Base-by-base conservation (phyloP, 768 basidiomycete species). In the Mycena filopes region DNA sequence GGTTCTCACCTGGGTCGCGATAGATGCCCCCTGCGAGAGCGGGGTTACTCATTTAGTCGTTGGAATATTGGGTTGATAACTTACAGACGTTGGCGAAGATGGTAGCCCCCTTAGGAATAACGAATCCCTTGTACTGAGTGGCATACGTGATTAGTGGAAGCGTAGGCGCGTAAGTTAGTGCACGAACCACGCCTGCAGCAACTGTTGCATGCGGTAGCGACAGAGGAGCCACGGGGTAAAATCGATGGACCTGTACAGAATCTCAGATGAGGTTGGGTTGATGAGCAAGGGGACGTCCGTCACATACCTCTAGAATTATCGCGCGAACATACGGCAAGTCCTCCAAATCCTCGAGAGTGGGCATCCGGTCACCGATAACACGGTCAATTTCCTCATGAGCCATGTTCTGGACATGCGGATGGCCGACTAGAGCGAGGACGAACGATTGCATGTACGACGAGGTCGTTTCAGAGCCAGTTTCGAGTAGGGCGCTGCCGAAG, bases 391-490 rank as follows among this genome's bases (percentile, higher is more conserved):
- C 36, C 16, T 38, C 36, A 16, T 38, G 36, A 8, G 36, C 36
- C n/a, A n/a, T n/a, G n/a, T 42, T 45, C 45, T 76, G 74, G 3
- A 54, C 71, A 3, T 78, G 63, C 1, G 75, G 77, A 55, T 68
- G 70, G 18, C 68, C 57, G 10, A 71, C 53, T 60, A 78, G 61
- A 16, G 65, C 62, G 13, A 75, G 55, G 31, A 76, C 38, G 49
- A 78, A 64, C 29, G 63, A 63, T 40, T 74, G 72, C 8, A 75
- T 54, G 26, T 36, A 60, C 4, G 68, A 25, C 10, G 76, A 74
- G 25, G 74, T 74, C 6, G 78, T 78, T 55, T 79, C 74, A 3
- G 75, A 70, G 18, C 40, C 60, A 12, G 76, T 78, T 64, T 79
- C 76, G 18, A 79, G 38, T 10, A 79, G 61, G 3, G 67, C 61